Evolutionary conservation across 192 early-diverging fungal genomes (phyloP).

Genomic region (Podila minutissima): DNA sequence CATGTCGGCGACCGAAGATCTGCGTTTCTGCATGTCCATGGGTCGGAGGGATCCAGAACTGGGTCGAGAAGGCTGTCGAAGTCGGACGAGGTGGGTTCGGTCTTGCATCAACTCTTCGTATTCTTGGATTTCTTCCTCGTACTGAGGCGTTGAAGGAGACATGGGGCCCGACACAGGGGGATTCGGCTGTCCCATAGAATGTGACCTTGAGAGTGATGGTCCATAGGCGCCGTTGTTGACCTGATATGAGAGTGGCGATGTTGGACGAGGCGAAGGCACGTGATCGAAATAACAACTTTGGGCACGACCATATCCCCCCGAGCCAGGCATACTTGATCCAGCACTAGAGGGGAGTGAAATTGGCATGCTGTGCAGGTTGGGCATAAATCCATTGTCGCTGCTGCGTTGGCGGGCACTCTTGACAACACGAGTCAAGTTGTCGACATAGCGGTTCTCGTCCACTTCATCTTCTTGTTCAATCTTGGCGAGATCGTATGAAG

Average conservation of each 20-base stretch:
- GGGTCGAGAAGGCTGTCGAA: conserved; percentile 25
- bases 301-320: not conserved
- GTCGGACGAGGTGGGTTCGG: conserved; percentile 15
- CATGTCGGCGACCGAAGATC: conserved; percentile 38
- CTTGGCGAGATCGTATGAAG: conserved; percentile 32
- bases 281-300: conserved; percentile 34
- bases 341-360: conserved; percentile 30
- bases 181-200: conserved; percentile 14
- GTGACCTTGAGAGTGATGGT: conserved; percentile 13
- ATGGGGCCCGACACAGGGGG: conserved; percentile 7
- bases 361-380: conserved; percentile 9
- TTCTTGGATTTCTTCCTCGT: conserved; percentile 22
- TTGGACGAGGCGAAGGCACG: conserved; percentile 4
- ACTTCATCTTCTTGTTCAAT: conserved; percentile 43
- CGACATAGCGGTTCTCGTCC: conserved; percentile 43
- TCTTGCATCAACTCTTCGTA: conserved; percentile 48
- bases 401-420: conserved; percentile 44
- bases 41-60: not conserved
- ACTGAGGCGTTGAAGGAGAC: not conserved
- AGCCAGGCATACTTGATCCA: conserved; percentile 19
- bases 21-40: conserved; percentile 9
- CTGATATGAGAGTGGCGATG: conserved; percentile 20
- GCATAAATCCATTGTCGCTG: conserved; percentile 8
- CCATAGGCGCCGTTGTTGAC: conserved; percentile 2
- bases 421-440: conserved; percentile 39